Evolutionary conservation across 768 basidiomycete genomes (phyloP).

Genomic region (Boletus sp.): DNA sequence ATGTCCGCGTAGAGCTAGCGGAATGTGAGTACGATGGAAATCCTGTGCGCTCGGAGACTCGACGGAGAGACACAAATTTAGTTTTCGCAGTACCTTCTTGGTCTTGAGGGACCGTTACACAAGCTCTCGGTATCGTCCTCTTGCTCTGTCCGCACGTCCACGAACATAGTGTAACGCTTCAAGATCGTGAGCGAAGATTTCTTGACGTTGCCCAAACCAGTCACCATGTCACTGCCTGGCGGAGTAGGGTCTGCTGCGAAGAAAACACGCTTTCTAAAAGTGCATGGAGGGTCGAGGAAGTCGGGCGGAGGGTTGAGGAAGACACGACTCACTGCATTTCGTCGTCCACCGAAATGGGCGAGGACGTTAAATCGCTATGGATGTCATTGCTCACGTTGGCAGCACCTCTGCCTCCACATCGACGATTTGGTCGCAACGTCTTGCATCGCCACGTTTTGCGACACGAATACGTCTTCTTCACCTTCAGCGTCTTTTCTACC

Average conservation of each 20-base stretch:
- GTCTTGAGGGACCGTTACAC: slow-evolving; percentile 26
- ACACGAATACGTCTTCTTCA: slow-evolving; percentile 10
- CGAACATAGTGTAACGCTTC: slow-evolving; percentile 75
- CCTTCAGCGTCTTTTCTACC: not conserved
- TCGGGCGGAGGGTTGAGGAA: slow-evolving; percentile 25
- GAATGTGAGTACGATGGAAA: no score
- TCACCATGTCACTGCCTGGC: slow-evolving; percentile 16
- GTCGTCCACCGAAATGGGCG: slow-evolving; percentile 18
- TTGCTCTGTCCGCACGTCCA: slow-evolving; percentile 73
- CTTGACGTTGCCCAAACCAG: slow-evolving; percentile 26
- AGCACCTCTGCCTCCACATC: not conserved
- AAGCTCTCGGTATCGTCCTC: slow-evolving; percentile 79
- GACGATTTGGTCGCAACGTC: slow-evolving; percentile 9
- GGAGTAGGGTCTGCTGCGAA: slow-evolving; percentile 41
- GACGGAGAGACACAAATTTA: no score
- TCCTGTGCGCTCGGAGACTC: no score
- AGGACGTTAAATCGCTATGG: slow-evolving; percentile 14
- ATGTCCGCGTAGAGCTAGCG: no score
- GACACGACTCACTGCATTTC: slow-evolving; percentile 18
- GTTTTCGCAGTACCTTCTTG: no score
- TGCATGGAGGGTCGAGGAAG: slow-evolving; percentile 48
- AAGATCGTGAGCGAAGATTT: slow-evolving; percentile 49
- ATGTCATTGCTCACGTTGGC: slow-evolving; percentile 5
- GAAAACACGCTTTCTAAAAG: slow-evolving; percentile 60
- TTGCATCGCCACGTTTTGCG: slow-evolving; percentile 3